Evolutionary conservation across 75 land plant genomes (phyloP).

Genomic region (Sequoiadendron giganteum): DNA sequence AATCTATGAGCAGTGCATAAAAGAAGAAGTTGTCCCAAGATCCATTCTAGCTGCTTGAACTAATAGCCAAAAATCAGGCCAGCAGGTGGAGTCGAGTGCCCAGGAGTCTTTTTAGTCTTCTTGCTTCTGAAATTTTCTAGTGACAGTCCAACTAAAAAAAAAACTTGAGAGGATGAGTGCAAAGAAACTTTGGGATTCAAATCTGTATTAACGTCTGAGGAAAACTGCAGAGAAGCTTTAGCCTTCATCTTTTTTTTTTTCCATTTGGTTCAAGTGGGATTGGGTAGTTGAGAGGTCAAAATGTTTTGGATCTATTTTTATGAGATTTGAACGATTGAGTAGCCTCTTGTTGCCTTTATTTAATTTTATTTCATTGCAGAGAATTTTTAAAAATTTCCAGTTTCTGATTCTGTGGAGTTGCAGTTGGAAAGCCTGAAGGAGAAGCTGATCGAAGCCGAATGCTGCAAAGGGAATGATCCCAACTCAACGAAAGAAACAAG

Average conservation of each 20-base stretch:
- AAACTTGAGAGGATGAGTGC: neutral
- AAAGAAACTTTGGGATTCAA: neutral
- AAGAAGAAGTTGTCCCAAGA: neutral
- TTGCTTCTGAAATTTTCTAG: neutral
- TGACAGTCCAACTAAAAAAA: neutral
- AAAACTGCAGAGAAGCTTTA: neutral
- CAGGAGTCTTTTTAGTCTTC: neutral
- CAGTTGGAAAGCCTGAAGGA: conserved; percentile 6
- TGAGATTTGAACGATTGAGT: neutral
- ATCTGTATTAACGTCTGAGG: neutral
- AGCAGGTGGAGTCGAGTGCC: neutral
- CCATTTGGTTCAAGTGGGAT: neutral
- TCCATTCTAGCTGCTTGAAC: neutral
- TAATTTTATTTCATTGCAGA: neutral
- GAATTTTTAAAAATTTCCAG: conserved; percentile 3
- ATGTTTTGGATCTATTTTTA: neutral
- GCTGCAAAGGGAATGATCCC: conserved; percentile 5
- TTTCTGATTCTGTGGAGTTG: conserved; percentile 12
- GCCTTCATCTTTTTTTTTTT: neutral
- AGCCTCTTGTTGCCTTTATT: neutral
- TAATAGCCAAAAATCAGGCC: neutral
- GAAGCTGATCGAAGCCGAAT: conserved; percentile 4
- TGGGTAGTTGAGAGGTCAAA: neutral
- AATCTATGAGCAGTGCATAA: neutral
- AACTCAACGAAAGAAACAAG: conserved; percentile 11